Evolutionary conservation across 192 early-diverging fungal genomes (phyloP).

Genomic region (Mortierella hygrophila): DNA sequence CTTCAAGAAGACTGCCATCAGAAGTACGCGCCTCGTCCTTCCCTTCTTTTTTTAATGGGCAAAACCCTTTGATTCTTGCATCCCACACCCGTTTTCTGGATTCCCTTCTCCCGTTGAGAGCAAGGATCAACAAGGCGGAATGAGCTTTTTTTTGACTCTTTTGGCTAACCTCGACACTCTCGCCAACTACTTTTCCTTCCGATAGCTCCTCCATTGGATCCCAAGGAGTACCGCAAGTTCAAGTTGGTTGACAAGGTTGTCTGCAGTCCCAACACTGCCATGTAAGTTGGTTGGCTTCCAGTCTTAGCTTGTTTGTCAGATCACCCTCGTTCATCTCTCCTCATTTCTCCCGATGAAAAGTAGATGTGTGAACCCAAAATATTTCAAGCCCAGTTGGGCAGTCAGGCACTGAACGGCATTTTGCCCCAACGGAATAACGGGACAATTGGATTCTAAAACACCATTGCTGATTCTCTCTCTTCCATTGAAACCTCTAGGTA

Average conservation of each 20-base stretch:
- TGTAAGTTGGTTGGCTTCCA: conserved; percentile 61
- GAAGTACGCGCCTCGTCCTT: conserved; percentile 20
- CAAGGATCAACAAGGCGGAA: not conserved
- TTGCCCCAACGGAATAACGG: conserved; percentile 8
- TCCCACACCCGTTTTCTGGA: no score
- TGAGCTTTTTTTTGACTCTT: not conserved
- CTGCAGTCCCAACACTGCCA: conserved; percentile 88
- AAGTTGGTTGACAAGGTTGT: conserved; percentile 82
- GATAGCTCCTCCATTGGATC: conserved; percentile 69
- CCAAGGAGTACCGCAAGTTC: conserved; percentile 82
- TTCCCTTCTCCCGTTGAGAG: not conserved
- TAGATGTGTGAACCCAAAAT: not conserved
- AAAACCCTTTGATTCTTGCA: not conserved
- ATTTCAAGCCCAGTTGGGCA: not conserved
- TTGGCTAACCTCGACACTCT: not conserved
- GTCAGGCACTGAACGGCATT: not conserved
- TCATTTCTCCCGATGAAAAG: not conserved
- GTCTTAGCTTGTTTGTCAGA: not conserved
- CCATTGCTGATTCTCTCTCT: not conserved
- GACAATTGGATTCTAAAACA: not conserved
- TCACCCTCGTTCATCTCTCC: not conserved
- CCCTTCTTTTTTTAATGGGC: not conserved
- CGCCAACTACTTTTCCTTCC: not conserved
- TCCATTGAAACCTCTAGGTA: conserved; percentile 65
- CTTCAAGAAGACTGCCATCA: conserved; percentile 31